phyloP scores from a whole-genome alignment of 2,329 filamentous ascomycete genomes.

The Anthostomella pinea region DNA sequence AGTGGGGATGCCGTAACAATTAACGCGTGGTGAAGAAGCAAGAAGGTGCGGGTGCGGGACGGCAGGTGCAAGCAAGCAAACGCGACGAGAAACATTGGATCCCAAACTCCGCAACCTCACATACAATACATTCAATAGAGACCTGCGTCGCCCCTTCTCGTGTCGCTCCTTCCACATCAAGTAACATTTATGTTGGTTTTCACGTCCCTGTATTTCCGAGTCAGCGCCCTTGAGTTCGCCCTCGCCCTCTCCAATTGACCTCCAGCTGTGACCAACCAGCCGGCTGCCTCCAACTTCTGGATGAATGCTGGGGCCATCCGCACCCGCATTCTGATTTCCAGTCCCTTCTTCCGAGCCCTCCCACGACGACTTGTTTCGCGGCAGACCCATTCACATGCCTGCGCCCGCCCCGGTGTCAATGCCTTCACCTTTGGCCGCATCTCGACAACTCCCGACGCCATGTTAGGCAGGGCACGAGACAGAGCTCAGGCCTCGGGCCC shows the following conservation, averaged over 20 bases:
- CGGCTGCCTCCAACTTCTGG: slow-evolving; percentile 7
- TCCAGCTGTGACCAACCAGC: background rate
- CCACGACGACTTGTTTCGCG: slow-evolving; percentile 20
- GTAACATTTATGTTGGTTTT: too few species aligned
- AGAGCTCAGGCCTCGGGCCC: slow-evolving; percentile 35
- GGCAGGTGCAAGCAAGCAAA: too few species aligned
- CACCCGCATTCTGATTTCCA: slow-evolving; percentile 7
- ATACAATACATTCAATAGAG: too few species aligned
- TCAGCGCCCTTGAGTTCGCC: background rate
- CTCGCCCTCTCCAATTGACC: background rate
- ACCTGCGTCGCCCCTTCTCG: too few species aligned
- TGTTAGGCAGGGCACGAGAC: slow-evolving; percentile 29
- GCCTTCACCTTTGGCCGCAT: slow-evolving; percentile 13
- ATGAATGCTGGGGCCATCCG: slow-evolving; percentile 14
- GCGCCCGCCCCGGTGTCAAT: slow-evolving; percentile 6
- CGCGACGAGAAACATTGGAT: too few species aligned
- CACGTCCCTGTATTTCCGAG: too few species aligned
- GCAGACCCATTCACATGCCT: slow-evolving; percentile 11
- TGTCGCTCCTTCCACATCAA: too few species aligned
- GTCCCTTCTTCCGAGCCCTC: background rate
- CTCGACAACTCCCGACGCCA: slow-evolving; percentile 16
- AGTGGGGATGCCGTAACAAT: too few species aligned
- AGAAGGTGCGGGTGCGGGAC: background rate
- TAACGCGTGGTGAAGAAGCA: too few species aligned
- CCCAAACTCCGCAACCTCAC: too few species aligned